A percentile compares a stretch with the other conserved stretches of the same genome.
Conservation (phyloP, 768 basidiomycete genomes). For the Rubroboletus pulcherrimus region DNA sequence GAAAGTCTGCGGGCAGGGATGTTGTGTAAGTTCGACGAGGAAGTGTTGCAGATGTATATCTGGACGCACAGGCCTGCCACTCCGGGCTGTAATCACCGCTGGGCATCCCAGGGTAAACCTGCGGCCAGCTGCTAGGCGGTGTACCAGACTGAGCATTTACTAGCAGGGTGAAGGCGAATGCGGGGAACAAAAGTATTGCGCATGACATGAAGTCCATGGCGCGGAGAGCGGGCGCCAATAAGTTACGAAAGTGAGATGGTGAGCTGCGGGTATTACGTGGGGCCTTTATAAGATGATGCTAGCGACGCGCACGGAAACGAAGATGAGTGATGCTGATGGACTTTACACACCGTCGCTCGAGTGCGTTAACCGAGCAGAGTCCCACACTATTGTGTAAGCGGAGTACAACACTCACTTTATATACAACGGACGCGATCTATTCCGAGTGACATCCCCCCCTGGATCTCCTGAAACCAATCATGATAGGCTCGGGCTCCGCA, state of each 20-base stretch:
- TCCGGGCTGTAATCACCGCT: conserved; percentile 45
- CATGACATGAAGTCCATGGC: conserved; percentile 22
- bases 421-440: too few species aligned
- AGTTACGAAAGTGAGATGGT: conserved; percentile 1
- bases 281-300: conserved; percentile 7
- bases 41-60: not conserved
- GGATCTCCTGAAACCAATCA: too few species aligned
- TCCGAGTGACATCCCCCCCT: too few species aligned
- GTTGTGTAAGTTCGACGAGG: not conserved
- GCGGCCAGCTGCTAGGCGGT: conserved; percentile 36
- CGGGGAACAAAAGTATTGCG: conserved; percentile 1
- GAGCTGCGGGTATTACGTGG: not conserved
- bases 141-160: conserved; percentile 23
- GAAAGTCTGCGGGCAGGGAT: conserved; percentile 45
- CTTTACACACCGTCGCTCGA: too few species aligned
- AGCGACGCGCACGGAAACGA: not conserved
- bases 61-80: conserved; percentile 60
- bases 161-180: conserved; percentile 2
- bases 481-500: too few species aligned
- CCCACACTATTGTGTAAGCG: too few species aligned
- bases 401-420: too few species aligned
- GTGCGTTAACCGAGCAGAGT: too few species aligned
- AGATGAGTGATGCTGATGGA: too few species aligned
- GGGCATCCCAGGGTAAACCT: conserved; percentile 43
- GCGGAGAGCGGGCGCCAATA: not conserved